Conservation (phyloP, 139 green algal genomes). For the Closterium sp. region DNA sequence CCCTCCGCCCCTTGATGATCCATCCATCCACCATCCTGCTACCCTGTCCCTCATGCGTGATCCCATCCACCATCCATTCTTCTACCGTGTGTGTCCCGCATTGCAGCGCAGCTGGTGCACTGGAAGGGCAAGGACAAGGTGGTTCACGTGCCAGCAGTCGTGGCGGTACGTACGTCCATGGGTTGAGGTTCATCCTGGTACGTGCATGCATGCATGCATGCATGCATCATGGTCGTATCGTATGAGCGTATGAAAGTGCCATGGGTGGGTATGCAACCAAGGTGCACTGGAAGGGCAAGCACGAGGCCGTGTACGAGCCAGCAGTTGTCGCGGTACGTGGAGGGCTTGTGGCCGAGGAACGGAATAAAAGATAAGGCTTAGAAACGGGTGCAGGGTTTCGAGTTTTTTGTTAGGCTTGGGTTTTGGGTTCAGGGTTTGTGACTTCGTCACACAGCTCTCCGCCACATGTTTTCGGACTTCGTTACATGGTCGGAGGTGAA, state of each 20-base stretch:
- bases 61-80: too few relatives aligned
- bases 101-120: conserved; percentile 41
- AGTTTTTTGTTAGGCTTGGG: too few relatives aligned
- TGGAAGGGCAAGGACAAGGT: conserved; percentile 3
- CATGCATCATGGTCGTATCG: too few relatives aligned
- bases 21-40: background rate
- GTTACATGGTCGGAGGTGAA: too few relatives aligned
- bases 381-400: background rate
- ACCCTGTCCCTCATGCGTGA: too few relatives aligned
- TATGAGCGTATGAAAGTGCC: too few relatives aligned
- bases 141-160: conserved; percentile 34
- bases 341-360: background rate
- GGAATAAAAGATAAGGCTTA: background rate
- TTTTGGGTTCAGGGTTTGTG: too few relatives aligned
- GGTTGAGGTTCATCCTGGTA: too few relatives aligned
- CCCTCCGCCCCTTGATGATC: background rate
- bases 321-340: conserved; percentile 26
- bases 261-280: too few relatives aligned
- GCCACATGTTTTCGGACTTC: too few relatives aligned
- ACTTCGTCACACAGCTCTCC: too few relatives aligned
- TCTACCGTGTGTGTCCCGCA: background rate
- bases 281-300: background rate
- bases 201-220: too few relatives aligned
- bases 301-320: conserved; percentile 18
- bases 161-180: conserved; percentile 10